A percentile compares a stretch with the other conserved stretches of the same genome.
These are phyloP conservation scores for Sequoia sempervirens DNA, from an alignment of 75 land plant genomes.

Conservation along the genomic window DNA sequence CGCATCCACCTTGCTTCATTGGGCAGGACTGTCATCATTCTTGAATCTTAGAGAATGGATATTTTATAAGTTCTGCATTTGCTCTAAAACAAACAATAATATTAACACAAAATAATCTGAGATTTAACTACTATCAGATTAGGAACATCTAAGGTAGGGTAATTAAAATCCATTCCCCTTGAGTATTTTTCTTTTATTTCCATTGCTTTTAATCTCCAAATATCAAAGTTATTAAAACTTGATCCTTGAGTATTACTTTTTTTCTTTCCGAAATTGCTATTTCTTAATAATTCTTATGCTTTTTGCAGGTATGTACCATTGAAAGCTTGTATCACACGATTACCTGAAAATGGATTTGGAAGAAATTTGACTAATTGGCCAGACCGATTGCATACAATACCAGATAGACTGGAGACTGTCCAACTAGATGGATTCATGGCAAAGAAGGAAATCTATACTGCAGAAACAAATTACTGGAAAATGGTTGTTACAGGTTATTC, in stretches of 20 bases:
- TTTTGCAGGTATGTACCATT: conserved; percentile 71
- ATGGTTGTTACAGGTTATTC: conserved; percentile 55
- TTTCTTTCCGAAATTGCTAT: not conserved
- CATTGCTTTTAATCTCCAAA: not conserved
- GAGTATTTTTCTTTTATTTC: not conserved
- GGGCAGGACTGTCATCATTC: not conserved
- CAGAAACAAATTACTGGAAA: conserved; percentile 73
- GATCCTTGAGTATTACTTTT: not conserved
- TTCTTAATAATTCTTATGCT: not conserved
- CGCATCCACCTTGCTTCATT: not conserved
- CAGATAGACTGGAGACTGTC: conserved; percentile 60
- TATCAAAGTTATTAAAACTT: not conserved
- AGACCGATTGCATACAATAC: conserved; percentile 64
- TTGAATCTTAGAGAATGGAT: not conserved
- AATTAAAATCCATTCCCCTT: not conserved
- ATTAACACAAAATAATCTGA: not conserved
- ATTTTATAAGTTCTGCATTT: not conserved
- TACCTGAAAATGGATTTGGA: conserved; percentile 66
- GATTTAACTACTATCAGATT: not conserved
- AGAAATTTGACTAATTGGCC: conserved; percentile 75
- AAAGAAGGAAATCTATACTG: conserved; percentile 73
- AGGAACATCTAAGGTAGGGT: not conserved
- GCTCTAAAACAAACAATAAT: not conserved
- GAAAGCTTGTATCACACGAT: conserved; percentile 69
- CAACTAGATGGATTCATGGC: conserved; percentile 69